Base-by-base conservation (phyloP, 2,329 filamentous ascomycete species). In the Penicillium sp. region DNA sequence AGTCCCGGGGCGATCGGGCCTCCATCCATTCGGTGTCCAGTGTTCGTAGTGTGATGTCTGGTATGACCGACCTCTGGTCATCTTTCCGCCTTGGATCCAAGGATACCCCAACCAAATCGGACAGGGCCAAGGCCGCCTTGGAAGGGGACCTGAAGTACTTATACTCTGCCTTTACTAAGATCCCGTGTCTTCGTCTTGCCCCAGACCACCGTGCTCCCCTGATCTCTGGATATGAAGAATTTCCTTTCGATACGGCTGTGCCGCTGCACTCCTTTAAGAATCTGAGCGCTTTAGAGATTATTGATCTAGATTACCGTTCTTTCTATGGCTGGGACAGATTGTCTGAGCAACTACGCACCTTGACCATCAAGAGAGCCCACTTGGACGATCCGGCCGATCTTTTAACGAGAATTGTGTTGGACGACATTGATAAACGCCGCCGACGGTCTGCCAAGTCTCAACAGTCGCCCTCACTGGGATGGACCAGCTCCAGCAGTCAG, bases 181-280 rank as follows among this genome's bases (percentile, higher is more conserved):
- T 99, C 43, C 94, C 94, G 0, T 96, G 91, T 71, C 81, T 99
- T 62, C 87, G 89, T 63, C 81, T 99, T 55, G 88, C 93, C 29
- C 93, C 93, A n/a, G 94, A 99, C 75, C 93, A 92, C 80, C 90
- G 91, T 65, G 93, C 93, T 49, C 88, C 89, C 53, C 81, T 97
- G 60, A 97, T 99, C 66, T 85, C 88, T 65, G 93, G 93, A 29
- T 97, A 94, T 72, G 94, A 99, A 75, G 93, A 97, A 75, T 99
- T 97, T 66, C 94, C 94, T 3, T 97, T 97, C 75, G 94, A 99
- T 75, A 96, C 91, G 25, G 94, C 94, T 21, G 94, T 99, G 31
- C 94, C 94, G 21, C 82, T 99, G n/a, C 89, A 96, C 74, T 90
- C 90, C 9, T 97, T 99, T 84, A 97, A 99, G 78, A 99, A 97